Conservation (phyloP, 2,329 filamentous ascomycete genomes). For the Helminthosporium solani region DNA sequence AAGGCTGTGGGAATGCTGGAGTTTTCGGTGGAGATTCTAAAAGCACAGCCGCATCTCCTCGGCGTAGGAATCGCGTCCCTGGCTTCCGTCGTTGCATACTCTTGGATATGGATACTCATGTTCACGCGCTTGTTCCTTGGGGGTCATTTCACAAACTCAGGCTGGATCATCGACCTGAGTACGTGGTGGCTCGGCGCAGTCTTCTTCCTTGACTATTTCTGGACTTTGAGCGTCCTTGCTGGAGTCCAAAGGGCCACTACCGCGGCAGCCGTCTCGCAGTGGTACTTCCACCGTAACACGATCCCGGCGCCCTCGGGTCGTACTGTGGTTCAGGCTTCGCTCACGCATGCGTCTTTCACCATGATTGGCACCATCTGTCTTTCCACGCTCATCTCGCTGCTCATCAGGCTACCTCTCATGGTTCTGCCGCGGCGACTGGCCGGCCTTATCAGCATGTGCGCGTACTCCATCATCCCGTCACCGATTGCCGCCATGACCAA, state of each 20-base stretch:
- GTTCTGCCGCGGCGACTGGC: slow-evolving; percentile 76
- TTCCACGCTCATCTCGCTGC: slow-evolving; percentile 76
- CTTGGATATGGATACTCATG: slow-evolving; percentile 95
- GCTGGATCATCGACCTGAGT: slow-evolving; percentile 81
- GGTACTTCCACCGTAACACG: slow-evolving; percentile 95
- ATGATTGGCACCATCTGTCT: slow-evolving; percentile 92
- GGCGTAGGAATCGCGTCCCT: slow-evolving; percentile 80
- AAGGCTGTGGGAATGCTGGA: slow-evolving; percentile 88
- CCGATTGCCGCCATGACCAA: slow-evolving; percentile 85
- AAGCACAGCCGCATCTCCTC: slow-evolving; percentile 79
- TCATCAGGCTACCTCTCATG: slow-evolving; percentile 81
- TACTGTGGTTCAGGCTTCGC: slow-evolving; percentile 79
- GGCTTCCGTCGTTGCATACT: slow-evolving; percentile 77
- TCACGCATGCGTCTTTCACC: slow-evolving; percentile 78
- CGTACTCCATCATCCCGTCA: slow-evolving; percentile 79
- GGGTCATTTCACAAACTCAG: slow-evolving; percentile 68
- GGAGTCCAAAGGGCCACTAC: slow-evolving; percentile 89
- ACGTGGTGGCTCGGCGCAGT: slow-evolving; percentile 95
- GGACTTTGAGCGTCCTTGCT: slow-evolving; percentile 85
- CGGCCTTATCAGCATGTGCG: slow-evolving; percentile 67
- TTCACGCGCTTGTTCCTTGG: slow-evolving; percentile 93
- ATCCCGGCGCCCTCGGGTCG: slow-evolving; percentile 74
- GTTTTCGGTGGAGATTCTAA: slow-evolving; percentile 84
- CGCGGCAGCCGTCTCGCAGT: slow-evolving; percentile 93
- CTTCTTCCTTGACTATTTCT: slow-evolving; percentile 93